Conservation (phyloP, 23 red algal genomes). For the Gracilaria gracilis region DNA sequence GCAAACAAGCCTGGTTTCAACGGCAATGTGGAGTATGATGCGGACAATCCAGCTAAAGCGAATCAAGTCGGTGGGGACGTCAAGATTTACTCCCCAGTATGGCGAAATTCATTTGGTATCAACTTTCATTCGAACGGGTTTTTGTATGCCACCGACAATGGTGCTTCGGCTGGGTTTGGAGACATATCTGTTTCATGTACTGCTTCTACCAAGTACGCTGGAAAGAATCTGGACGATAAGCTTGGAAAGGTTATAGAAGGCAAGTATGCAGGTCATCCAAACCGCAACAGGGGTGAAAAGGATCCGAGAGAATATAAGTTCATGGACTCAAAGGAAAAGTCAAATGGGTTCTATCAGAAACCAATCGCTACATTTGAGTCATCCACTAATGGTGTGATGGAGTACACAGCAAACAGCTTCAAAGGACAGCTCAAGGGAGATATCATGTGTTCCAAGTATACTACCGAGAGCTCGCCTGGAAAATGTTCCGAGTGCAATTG, state of each 20-base stretch:
- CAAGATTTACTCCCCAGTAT: conserved; percentile 42
- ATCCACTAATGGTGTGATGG: conserved; percentile 46
- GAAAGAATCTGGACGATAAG: conserved; percentile 39
- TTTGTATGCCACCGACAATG: conserved; percentile 55
- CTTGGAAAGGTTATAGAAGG: conserved; percentile 30
- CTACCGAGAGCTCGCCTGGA: conserved; percentile 24
- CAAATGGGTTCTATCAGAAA: background rate
- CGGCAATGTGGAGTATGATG: conserved; percentile 60
- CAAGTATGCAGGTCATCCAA: conserved; percentile 61
- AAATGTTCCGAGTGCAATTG: conserved; percentile 27
- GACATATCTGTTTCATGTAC: conserved; percentile 55
- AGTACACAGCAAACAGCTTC: conserved; percentile 61
- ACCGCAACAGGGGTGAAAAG: conserved; percentile 73
- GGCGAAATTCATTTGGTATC: conserved; percentile 64
- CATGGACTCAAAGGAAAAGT: conserved; percentile 41
- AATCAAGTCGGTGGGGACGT: conserved; percentile 63
- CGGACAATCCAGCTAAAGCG: conserved; percentile 32
- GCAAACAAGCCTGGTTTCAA: no score
- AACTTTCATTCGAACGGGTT: conserved; percentile 40
- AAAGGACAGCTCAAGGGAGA: conserved; percentile 42
- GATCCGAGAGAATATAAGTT: no score
- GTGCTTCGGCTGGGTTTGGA: conserved; percentile 53
- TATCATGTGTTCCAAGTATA: conserved; percentile 64
- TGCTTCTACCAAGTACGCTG: background rate
- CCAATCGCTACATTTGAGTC: conserved; percentile 34